Base-by-base conservation (phyloP, 352 stramenopile genomes). In the Phytopythium delawarense region DNA sequence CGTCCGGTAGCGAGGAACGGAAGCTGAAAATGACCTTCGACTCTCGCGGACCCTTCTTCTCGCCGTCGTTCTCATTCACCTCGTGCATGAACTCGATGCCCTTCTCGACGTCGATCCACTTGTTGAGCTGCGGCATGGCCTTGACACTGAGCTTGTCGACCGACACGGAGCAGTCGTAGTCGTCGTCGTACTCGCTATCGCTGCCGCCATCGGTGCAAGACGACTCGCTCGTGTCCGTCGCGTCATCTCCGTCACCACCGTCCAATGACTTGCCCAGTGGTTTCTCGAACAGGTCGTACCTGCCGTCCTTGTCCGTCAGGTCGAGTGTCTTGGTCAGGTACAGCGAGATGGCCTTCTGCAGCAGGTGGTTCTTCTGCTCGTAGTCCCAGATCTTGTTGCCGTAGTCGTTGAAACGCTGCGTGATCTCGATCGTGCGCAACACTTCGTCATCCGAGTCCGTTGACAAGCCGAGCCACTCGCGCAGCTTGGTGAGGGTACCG, bases 341-440 rank as follows among this genome's bases (percentile, higher is more conserved):
- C 42, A 78, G 44, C 13, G 72, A 63, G 59, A 88, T 78, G 56
- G 79, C 79, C 59, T 81, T 84, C 62, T 84, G 72, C 30, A 89
- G 64, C 53, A 89, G 59, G 28, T 79, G 57, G 48, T 79, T 79
- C 55, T 83, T 70, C 52, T 81, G 61, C 9, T 83, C 65, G 30
- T 75, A 67, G 59, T 78, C 70, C 44, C 67, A 70, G 56, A 80
- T 59, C 46, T 39, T 39, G 34, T 79, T 76, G 28, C 75, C 75
- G 42, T 58, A 70, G 30, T 56, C 39, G 44, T 69, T 76, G 65
- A 74, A 80, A 34, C 72, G 65, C 62, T 84, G 64, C 30, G 65
- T 78, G 57, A 70, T 70, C 32, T 77, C 73, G 55, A 84, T 71
- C 52, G 59, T 62, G 15, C 75, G 75, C 21, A 48, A 66, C 39